phyloP scores from a whole-genome alignment of 176 grass and related monocot species.

The Carex littledalei region DNA sequence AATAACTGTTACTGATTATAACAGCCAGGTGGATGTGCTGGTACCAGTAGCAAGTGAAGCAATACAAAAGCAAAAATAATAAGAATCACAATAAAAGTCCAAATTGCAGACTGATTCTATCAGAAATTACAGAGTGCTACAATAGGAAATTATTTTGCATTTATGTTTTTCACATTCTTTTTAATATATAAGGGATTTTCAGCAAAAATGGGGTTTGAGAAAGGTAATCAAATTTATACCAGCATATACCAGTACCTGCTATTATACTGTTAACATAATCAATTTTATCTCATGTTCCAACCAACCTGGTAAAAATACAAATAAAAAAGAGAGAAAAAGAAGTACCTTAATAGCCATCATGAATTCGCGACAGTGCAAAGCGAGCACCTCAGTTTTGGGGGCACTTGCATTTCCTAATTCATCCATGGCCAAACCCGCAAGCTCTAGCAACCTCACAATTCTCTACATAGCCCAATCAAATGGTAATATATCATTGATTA shows the following conservation, averaged over 20 bases:
- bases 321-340: not conserved
- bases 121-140: not conserved
- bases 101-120: not conserved
- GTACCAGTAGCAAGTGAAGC: not conserved
- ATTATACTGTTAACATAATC: not conserved
- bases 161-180: not conserved
- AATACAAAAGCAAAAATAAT: not conserved
- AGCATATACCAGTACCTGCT: not conserved
- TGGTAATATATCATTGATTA: not conserved
- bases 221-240: not conserved
- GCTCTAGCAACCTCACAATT: constrained; percentile 66
- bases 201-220: not conserved
- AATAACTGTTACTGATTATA: not conserved
- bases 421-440: constrained; percentile 73
- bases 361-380: constrained; percentile 61
- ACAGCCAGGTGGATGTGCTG: not conserved
- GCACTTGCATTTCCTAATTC: constrained; percentile 73
- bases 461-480: constrained; percentile 29
- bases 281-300: not conserved
- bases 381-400: constrained; percentile 38
- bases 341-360: constrained; percentile 74
- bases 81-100: not conserved
- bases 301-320: not conserved
- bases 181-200: not conserved
- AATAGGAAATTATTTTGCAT: not conserved